These are phyloP conservation scores for Pseudoscleropodium purum DNA, from an alignment of 225 moss, liverwort and hornwort genomes.

Conservation along the genomic window DNA sequence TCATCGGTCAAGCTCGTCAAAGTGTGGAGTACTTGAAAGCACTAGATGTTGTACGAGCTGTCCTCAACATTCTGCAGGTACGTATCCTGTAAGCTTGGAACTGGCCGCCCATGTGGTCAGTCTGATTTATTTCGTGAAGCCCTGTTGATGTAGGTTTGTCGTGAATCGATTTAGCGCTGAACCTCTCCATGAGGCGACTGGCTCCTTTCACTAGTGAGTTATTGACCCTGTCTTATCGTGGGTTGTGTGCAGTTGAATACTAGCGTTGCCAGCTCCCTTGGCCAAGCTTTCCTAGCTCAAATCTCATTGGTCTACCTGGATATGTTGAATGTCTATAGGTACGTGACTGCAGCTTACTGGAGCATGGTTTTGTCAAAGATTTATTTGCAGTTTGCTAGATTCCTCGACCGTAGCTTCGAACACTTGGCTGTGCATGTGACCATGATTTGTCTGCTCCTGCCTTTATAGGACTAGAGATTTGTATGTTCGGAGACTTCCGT, in stretches of 20 bases:
- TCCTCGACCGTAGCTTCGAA: background rate
- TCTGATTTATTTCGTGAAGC: background rate
- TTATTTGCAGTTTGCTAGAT: background rate
- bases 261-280: constrained; percentile 86
- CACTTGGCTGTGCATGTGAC: background rate
- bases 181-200: background rate
- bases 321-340: constrained; percentile 98
- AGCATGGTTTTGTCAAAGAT: background rate
- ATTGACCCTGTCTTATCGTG: background rate
- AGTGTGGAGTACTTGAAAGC: constrained; percentile 89
- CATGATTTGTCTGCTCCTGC: background rate
- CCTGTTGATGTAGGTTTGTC: background rate
- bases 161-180: too few relatives aligned
- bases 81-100: background rate
- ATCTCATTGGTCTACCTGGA: constrained; percentile 93
- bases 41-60: constrained; percentile 69
- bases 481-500: too few relatives aligned
- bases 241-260: constrained; percentile 67
- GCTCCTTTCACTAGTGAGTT: background rate
- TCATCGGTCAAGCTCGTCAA: constrained; percentile 82
- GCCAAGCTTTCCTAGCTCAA: constrained; percentile 90
- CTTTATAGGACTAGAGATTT: too few relatives aligned
- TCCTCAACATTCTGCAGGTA: constrained; percentile 93
- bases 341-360: background rate
- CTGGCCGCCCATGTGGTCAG: background rate